Evolutionary conservation across 2,329 filamentous ascomycete species (phyloP).

Genomic region (Epichloe sylvatica): DNA sequence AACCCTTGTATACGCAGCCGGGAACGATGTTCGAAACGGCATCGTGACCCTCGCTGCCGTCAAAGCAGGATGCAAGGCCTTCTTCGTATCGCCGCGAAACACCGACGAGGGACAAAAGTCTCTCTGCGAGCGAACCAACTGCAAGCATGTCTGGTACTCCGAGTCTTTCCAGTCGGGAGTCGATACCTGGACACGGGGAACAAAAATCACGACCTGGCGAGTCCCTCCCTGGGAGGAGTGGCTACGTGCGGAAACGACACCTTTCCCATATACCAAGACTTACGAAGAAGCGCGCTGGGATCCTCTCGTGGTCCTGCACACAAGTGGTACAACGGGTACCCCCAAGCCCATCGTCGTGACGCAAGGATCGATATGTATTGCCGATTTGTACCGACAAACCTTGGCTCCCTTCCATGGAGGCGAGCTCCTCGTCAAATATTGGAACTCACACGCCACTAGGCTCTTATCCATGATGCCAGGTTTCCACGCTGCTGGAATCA

Average conservation of each 20-base stretch:
- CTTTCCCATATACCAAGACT: slow-evolving; percentile 5
- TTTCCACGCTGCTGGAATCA: slow-evolving; percentile 24
- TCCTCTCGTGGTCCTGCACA: slow-evolving; percentile 7
- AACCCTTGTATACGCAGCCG: slow-evolving; percentile 22
- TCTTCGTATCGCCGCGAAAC: slow-evolving; percentile 7
- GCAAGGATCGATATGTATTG: slow-evolving; percentile 24
- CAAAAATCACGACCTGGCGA: slow-evolving; percentile 23
- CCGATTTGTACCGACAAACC: slow-evolving; percentile 18
- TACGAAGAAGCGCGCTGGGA: slow-evolving; percentile 7
- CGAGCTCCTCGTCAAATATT: neutral
- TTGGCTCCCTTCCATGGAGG: slow-evolving; percentile 6
- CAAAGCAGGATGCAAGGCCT: slow-evolving; percentile 6
- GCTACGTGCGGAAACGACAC: slow-evolving; percentile 21
- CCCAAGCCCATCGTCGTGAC: slow-evolving; percentile 23
- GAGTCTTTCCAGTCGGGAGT: slow-evolving; percentile 5
- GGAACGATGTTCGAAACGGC: slow-evolving; percentile 7
- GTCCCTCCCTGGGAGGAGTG: slow-evolving; percentile 19
- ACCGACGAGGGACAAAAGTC: slow-evolving; percentile 11
- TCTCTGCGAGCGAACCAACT: slow-evolving; percentile 30
- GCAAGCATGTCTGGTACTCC: slow-evolving; percentile 22
- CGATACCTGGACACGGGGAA: slow-evolving; percentile 6
- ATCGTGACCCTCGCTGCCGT: slow-evolving; percentile 8
- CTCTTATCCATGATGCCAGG: slow-evolving; percentile 19
- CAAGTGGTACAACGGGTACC: slow-evolving; percentile 6
- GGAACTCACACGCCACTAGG: neutral